phyloP scores from a whole-genome alignment of 2,329 filamentous ascomycete species.

The Diplodia intermedia region DNA sequence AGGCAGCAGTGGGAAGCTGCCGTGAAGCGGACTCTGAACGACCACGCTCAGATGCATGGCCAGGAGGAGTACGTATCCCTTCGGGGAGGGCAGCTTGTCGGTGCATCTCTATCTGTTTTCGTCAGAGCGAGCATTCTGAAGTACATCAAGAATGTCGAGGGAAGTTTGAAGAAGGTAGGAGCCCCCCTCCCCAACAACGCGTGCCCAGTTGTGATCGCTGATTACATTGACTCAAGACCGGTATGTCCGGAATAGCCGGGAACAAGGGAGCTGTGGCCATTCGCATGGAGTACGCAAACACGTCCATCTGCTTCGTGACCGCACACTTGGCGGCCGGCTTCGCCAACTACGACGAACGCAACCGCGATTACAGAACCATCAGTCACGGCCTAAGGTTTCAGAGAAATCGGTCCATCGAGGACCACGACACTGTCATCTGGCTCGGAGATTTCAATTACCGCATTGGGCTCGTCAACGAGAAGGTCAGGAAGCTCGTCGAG shows the following conservation, averaged over 20 bases:
- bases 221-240: slow-evolving; percentile 62
- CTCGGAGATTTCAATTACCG: slow-evolving; percentile 98
- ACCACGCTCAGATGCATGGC: slow-evolving; percentile 67
- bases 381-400: slow-evolving; percentile 88
- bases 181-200: background rate
- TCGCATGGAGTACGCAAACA: slow-evolving; percentile 91
- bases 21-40: slow-evolving; percentile 79
- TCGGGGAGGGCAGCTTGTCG: slow-evolving; percentile 91
- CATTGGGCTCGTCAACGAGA: slow-evolving; percentile 82
- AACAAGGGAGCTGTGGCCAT: slow-evolving; percentile 99
- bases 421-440: slow-evolving; percentile 89
- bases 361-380: slow-evolving; percentile 90
- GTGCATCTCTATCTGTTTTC: slow-evolving; percentile 90
- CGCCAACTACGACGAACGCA: slow-evolving; percentile 94
- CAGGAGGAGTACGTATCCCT: slow-evolving; percentile 86
- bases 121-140: slow-evolving; percentile 78
- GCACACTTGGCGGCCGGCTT: slow-evolving; percentile 96
- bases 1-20: slow-evolving; percentile 86
- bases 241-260: slow-evolving; percentile 94
- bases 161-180: slow-evolving; percentile 82
- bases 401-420: slow-evolving; percentile 85
- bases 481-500: slow-evolving; percentile 75
- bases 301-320: slow-evolving; percentile 92
- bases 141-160: slow-evolving; percentile 95
- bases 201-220: slow-evolving; percentile 34